Percentiles rank a stretch among this genome's conserved stretches.
phyloP scores from a whole-genome alignment of 371 early-diverging fungal species.

The Apophysomyces elegans region DNA sequence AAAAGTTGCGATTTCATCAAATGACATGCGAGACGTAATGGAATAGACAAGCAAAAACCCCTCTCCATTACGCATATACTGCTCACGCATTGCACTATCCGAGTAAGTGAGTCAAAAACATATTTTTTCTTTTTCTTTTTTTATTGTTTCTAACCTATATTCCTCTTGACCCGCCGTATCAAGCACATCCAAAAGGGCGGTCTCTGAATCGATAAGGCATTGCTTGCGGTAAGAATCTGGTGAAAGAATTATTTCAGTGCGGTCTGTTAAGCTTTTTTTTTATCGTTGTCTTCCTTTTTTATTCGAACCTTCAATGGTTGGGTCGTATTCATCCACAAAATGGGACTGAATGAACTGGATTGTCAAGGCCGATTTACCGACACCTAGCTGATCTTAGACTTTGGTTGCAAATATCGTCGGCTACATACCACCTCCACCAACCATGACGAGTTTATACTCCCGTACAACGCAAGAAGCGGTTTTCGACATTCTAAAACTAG shows the following conservation, averaged over 20 bases:
- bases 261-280: background rate
- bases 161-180: constrained; percentile 95
- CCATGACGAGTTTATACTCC: constrained; percentile 85
- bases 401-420: background rate
- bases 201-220: constrained; percentile 82
- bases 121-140: constrained; percentile 1
- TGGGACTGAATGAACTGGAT: constrained; percentile 91
- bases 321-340: constrained; percentile 93
- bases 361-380: constrained; percentile 89
- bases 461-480: constrained; percentile 26
- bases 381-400: constrained; percentile 43
- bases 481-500: constrained; percentile 10
- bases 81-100: constrained; percentile 71
- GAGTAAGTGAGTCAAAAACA: background rate
- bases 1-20: constrained; percentile 81
- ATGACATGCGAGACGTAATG: constrained; percentile 76
- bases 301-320: constrained; percentile 83
- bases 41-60: constrained; percentile 57
- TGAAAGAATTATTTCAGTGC: background rate
- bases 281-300: background rate
- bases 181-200: constrained; percentile 87
- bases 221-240: constrained; percentile 91
- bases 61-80: constrained; percentile 81
- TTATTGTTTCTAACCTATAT: constrained; percentile 57
- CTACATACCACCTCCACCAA: constrained; percentile 83